Conservation (phyloP, 192 early-diverging fungal genomes). For the Dispira parvispora region DNA sequence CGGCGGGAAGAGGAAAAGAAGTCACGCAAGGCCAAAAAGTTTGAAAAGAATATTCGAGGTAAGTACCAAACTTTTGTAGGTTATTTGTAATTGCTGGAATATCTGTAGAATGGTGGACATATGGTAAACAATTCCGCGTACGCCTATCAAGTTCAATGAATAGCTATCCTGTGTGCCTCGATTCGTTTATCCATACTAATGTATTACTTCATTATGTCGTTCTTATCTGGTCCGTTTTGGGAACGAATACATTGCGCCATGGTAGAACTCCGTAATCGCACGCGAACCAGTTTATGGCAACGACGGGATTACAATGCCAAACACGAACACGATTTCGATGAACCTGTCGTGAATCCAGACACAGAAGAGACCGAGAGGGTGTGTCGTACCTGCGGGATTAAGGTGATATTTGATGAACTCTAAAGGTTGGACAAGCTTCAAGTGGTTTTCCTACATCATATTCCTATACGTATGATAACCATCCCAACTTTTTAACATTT, state of each 20-base stretch:
- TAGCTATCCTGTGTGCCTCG: background rate
- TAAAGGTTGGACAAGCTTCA: too few relatives aligned
- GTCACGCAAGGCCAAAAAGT: slow-evolving; percentile 66
- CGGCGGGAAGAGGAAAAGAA: slow-evolving; percentile 59
- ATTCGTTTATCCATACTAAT: background rate
- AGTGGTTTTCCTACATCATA: too few relatives aligned
- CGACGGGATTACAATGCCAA: slow-evolving; percentile 35
- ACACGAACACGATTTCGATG: slow-evolving; percentile 63
- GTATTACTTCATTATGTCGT: background rate
- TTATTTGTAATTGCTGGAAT: too few relatives aligned
- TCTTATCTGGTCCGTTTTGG: background rate
- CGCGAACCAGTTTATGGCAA: slow-evolving; percentile 55
- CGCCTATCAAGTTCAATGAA: background rate
- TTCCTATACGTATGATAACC: too few relatives aligned
- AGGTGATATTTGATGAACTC: slow-evolving; percentile 53
- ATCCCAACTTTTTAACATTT: too few relatives aligned
- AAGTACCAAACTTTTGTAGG: slow-evolving; percentile 3
- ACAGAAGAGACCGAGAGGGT: slow-evolving; percentile 35
- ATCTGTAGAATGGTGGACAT: background rate
- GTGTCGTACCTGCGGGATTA: slow-evolving; percentile 45
- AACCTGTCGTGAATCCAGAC: slow-evolving; percentile 26
- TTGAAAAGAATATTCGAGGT: slow-evolving; percentile 57
- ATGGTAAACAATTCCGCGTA: background rate
- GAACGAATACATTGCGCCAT: background rate
- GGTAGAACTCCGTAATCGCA: slow-evolving; percentile 58